Percentiles rank a stretch among this genome's conserved stretches.
phyloP scores from a whole-genome alignment of 139 green algal genomes.

The Coelastrella sp. region DNA sequence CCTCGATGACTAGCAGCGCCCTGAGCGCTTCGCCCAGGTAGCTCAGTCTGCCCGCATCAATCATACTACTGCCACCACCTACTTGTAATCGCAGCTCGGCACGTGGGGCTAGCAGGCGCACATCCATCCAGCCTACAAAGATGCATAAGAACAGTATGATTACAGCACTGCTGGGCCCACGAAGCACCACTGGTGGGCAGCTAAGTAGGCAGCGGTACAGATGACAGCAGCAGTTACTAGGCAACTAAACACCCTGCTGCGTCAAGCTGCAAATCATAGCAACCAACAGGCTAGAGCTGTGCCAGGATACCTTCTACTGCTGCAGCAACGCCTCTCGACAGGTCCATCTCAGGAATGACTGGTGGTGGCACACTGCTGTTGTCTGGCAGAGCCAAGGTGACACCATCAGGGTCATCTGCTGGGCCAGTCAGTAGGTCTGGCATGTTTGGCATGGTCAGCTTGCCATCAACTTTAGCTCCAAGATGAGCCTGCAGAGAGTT shows the following conservation, averaged over 20 bases:
- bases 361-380: conserved; percentile 66
- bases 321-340: conserved; percentile 28
- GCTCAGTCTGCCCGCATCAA: conserved; percentile 72
- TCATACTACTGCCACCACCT: conserved; percentile 62
- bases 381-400: conserved; percentile 67
- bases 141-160: too few species aligned
- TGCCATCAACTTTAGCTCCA: conserved; percentile 40
- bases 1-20: conserved; percentile 80
- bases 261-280: too few species aligned
- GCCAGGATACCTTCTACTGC: conserved; percentile 42
- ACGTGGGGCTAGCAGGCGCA: conserved; percentile 84
- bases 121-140: conserved; percentile 74
- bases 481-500: conserved; percentile 38
- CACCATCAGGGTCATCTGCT: conserved; percentile 23
- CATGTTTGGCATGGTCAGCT: conserved; percentile 47
- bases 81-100: conserved; percentile 86
- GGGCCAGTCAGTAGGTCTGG: conserved; percentile 44
- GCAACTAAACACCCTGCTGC: background rate
- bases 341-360: conserved; percentile 48
- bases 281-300: too few species aligned
- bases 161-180: too few species aligned
- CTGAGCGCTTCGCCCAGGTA: conserved; percentile 85
- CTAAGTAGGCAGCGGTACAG: background rate
- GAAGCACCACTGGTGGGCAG: background rate
- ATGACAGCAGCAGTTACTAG: background rate